Evolutionary conservation across 805 yeast genomes (phyloP).

Genomic region (Candida maesae): DNA sequence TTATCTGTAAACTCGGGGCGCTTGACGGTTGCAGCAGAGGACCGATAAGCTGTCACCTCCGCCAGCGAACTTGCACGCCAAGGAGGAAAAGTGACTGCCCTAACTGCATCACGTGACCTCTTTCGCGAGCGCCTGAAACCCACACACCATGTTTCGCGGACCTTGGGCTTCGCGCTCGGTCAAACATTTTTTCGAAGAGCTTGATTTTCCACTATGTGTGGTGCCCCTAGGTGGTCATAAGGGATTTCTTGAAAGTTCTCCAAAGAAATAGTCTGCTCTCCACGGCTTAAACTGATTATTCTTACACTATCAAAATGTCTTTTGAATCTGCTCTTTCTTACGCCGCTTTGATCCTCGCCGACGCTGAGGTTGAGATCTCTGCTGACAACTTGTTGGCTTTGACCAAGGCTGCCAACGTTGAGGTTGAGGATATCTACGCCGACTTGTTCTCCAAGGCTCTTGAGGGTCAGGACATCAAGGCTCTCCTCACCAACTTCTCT

Average conservation of each 20-base stretch:
- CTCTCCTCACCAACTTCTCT: slow-evolving; percentile 62
- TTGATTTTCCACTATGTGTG: slow-evolving; percentile 3
- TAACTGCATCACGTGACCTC: slow-evolving; percentile 5
- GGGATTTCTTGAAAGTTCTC: background rate
- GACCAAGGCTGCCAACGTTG: slow-evolving; percentile 79
- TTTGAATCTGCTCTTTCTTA: slow-evolving; percentile 77
- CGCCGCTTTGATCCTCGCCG: slow-evolving; percentile 94
- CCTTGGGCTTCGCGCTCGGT: too few relatives aligned
- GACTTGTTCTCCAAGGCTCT: slow-evolving; percentile 86
- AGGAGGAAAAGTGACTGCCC: background rate
- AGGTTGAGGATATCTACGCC: slow-evolving; percentile 81
- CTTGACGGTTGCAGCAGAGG: too few relatives aligned
- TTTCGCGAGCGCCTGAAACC: slow-evolving; percentile 2
- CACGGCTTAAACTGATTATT: slow-evolving; percentile 31
- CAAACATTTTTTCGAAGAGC: slow-evolving; percentile 8
- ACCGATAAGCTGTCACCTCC: background rate
- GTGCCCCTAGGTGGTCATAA: background rate
- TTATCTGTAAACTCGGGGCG: background rate
- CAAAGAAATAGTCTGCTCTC: slow-evolving; percentile 31
- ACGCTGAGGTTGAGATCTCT: slow-evolving; percentile 83
- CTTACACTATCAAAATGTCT: slow-evolving; percentile 48
- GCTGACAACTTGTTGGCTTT: slow-evolving; percentile 77
- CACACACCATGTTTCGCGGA: slow-evolving; percentile 9
- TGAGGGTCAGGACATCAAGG: slow-evolving; percentile 79
- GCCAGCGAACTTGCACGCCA: too few relatives aligned